These are phyloP conservation scores for Zygoascus sp. DNA, from an alignment of 1,139 yeast species.

Conservation along the genomic window DNA sequence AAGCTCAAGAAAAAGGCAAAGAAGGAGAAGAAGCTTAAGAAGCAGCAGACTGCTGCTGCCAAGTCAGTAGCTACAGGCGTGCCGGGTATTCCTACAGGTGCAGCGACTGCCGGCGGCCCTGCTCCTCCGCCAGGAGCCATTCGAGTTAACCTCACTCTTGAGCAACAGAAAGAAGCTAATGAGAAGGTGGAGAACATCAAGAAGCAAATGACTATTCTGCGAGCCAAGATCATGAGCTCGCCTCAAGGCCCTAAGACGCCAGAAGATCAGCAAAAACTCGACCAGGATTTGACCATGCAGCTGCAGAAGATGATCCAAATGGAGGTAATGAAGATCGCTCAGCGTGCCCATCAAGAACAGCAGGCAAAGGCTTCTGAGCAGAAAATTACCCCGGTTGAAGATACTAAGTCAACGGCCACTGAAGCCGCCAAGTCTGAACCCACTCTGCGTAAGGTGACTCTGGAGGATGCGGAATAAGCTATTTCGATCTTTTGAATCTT, in stretches of 20 bases:
- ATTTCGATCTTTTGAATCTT: neutral
- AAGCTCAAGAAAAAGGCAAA: constrained; percentile 17
- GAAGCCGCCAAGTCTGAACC: constrained; percentile 11
- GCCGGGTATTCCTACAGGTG: constrained; percentile 9
- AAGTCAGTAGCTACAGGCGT: constrained; percentile 3
- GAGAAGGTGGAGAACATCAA: constrained; percentile 14
- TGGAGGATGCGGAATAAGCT: constrained; percentile 19
- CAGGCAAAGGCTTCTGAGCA: neutral
- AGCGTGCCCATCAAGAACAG: constrained; percentile 7
- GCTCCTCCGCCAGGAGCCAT: constrained; percentile 11
- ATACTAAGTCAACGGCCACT: constrained; percentile 7
- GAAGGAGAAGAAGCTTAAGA: constrained; percentile 16
- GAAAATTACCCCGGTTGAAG: constrained; percentile 5
- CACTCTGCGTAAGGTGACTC: constrained; percentile 17
- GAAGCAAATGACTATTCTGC: constrained; percentile 14
- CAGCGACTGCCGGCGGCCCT: constrained; percentile 13
- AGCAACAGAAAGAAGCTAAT: constrained; percentile 13
- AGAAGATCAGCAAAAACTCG: constrained; percentile 12
- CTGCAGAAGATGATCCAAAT: constrained; percentile 11
- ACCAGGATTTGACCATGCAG: constrained; percentile 11
- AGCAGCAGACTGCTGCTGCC: constrained; percentile 6
- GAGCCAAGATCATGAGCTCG: constrained; percentile 13
- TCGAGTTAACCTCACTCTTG: constrained; percentile 13
- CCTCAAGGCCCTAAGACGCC: constrained; percentile 17
- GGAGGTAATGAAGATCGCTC: constrained; percentile 9